Conservation (phyloP, 2,329 filamentous ascomycete species). For the Cladosporium velox region DNA sequence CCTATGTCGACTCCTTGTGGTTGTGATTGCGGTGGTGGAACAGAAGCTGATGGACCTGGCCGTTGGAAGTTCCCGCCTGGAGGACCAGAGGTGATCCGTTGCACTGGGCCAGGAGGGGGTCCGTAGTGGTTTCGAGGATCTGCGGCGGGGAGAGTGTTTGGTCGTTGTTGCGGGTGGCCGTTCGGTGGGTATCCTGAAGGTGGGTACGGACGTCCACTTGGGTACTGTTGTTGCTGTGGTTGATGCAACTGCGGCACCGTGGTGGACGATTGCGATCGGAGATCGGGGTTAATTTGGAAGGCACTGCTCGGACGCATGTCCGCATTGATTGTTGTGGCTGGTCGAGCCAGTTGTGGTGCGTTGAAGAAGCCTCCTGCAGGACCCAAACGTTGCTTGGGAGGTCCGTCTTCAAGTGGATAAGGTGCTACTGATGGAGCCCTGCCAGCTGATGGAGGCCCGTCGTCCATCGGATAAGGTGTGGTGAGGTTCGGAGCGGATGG, state of each 20-base stretch:
- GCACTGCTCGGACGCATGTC: conserved; percentile 56
- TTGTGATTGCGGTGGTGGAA: conserved; percentile 23
- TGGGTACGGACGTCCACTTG: conserved; percentile 25
- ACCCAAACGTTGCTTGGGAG: conserved; percentile 40
- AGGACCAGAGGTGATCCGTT: conserved; percentile 38
- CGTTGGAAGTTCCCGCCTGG: conserved; percentile 24
- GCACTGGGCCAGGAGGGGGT: conserved; percentile 20
- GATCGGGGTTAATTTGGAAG: conserved; percentile 53
- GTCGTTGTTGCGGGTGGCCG: conserved; percentile 14
- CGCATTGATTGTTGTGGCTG: conserved; percentile 46
- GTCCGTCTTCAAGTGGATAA: conserved; percentile 69
- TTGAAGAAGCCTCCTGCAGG: conserved; percentile 43
- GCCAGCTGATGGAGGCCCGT: conserved; percentile 38
- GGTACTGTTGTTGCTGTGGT: conserved; percentile 9
- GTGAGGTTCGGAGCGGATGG: conserved; percentile 14
- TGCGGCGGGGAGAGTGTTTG: conserved; percentile 19
- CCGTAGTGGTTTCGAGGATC: conserved; percentile 28
- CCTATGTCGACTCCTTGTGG: conserved; percentile 41
- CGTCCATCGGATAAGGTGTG: conserved; percentile 36
- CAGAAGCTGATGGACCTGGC: conserved; percentile 18
- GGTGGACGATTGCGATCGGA: conserved; percentile 35
- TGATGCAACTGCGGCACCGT: conserved; percentile 26
- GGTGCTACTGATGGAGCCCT: conserved; percentile 60
- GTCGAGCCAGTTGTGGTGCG: conserved; percentile 38
- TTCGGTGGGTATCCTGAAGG: conserved; percentile 20